Evolutionary conservation across 768 basidiomycete genomes (phyloP), one percentile per base, ranked within the genome.

Genomic region (Rhodotorula babjevae): DNA sequence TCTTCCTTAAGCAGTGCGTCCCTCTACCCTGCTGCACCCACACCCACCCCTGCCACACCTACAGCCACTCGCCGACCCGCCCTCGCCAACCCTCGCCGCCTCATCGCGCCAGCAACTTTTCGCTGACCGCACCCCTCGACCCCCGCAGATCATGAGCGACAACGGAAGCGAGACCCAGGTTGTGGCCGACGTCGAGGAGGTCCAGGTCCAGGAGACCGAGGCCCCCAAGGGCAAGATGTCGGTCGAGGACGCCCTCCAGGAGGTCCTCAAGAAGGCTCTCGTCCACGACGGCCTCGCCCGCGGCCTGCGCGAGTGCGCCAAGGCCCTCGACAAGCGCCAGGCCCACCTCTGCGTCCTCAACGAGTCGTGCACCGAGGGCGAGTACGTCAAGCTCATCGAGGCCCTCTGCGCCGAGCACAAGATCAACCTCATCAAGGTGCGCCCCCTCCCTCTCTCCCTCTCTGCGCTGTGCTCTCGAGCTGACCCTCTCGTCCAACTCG

Each of bases 321-420:
- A 99, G 86, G 92, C 95, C 72, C 87, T 99, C 77, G 95, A 99
- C 87, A 96, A 93, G 85, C 90, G 93, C 79, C 92, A 94, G 86
- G 95, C 94, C 68, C 95, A 98, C 83, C 86, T 98, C 61, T 98
- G 95, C 84, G 94, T 99, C 73, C 89, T 99, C 80, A 94, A 97
- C 81, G 95, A 99, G 88, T 93, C 93, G 68, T 96, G 93, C 86
- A 93, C 91, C 65, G 95, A 98, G 85, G 91, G 94, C 77, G 95
- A 97, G 84, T 98, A 99, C 87, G 91, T 96, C 88, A 98, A 97
- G 86, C 92, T 99, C 85, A 96, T 99, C 78, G 94, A 97, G 85
- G 95, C 95, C 63, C 92, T 99, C 81, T 98, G 95, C 82, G 90
- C 92, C 74, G 93, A 96, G 85, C 94, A 98, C 88, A 95, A 94